Evolutionary conservation across 2,329 filamentous ascomycete genomes (phyloP).

Genomic region (Trichophyton simii): DNA sequence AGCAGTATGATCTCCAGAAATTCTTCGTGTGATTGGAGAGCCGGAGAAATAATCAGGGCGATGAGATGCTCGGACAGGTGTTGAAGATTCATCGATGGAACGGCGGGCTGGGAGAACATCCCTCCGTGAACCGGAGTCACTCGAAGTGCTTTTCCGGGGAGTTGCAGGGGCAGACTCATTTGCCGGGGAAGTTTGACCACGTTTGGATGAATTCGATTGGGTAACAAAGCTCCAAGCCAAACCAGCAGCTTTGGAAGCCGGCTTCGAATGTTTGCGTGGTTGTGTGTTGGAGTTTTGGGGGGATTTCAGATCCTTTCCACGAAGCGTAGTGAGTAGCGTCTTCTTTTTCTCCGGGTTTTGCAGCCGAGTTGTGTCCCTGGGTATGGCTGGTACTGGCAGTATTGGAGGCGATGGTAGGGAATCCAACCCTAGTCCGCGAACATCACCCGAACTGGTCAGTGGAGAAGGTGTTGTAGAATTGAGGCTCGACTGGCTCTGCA

Average conservation of each 20-base stretch:
- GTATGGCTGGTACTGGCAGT: neutral
- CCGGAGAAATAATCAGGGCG: slow-evolving; percentile 14
- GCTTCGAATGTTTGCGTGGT: slow-evolving; percentile 7
- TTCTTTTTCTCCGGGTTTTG: slow-evolving; percentile 8
- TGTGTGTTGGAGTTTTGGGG: slow-evolving; percentile 23
- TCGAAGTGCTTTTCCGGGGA: slow-evolving; percentile 19
- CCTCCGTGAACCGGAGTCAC: slow-evolving; percentile 14
- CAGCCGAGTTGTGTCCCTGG: neutral
- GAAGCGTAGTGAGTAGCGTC: slow-evolving; percentile 8
- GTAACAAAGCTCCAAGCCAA: slow-evolving; percentile 44
- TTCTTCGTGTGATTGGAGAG: slow-evolving; percentile 9
- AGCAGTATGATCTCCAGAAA: neutral
- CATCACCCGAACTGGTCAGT: neutral
- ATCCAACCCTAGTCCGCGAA: neutral
- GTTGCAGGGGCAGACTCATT: slow-evolving; percentile 17
- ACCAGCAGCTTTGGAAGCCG: slow-evolving; percentile 49
- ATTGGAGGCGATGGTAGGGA: neutral
- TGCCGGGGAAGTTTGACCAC: slow-evolving; percentile 9
- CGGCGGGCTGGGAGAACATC: neutral
- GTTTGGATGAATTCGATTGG: slow-evolving; percentile 18
- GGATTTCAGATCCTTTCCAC: slow-evolving; percentile 10
- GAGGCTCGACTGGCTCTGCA: neutral
- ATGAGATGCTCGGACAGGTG: slow-evolving; percentile 3
- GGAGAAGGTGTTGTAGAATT: neutral
- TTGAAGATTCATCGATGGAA: neutral